Base-by-base conservation (phyloP, 176 grass and related monocot species). In the Saccharum officinarum region DNA sequence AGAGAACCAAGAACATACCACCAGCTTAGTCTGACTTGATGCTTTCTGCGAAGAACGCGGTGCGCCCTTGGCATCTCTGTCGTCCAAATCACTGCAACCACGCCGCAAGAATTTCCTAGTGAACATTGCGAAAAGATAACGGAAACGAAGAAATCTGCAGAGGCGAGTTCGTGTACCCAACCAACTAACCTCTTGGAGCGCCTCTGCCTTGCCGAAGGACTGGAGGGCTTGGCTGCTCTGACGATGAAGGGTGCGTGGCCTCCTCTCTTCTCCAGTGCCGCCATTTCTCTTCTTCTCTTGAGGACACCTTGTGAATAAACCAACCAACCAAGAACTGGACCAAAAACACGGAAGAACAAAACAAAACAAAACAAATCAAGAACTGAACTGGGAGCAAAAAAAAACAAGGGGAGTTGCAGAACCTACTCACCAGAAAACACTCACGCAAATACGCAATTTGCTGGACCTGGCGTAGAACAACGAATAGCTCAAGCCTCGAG, bases 151-250 rank as follows among this genome's bases (percentile, higher is more conserved):
- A 47, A 74, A 65, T 79, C 64, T 55, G 65, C 25, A 62, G 74
- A 86, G 71, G 17, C 41, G 67, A 74, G 60, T 8, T 20, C 52
- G 52, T 20, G 52, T 12, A 5, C 17, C 18, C 49, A 52, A 8
- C 55, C 20, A 16, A 62, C 79, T 36, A 49, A 98, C 93, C 92
- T 96, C 81, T 92, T 96, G 33, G 92, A 92, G 50, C 83, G 90
- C 69, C 86, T 96, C 79, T 96, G 59, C 67, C 75, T 84, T 59
- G 81, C 71, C 34, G 84, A 41, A 11, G 59, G 23, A 45, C 57
- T 87, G 47, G 80, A 62, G 20, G 85, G 71, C 73, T 90, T 89
- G 54, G 69, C 45, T 80, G 80, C 69, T 82, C 88, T 93, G 18
- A 78, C 6, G 26, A 75, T 2, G 42, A 91, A 71, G 20, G 83